Evolutionary conservation across 2,329 filamentous ascomycete genomes (phyloP).

Genomic region (Chrysosporium queenslandicum): DNA sequence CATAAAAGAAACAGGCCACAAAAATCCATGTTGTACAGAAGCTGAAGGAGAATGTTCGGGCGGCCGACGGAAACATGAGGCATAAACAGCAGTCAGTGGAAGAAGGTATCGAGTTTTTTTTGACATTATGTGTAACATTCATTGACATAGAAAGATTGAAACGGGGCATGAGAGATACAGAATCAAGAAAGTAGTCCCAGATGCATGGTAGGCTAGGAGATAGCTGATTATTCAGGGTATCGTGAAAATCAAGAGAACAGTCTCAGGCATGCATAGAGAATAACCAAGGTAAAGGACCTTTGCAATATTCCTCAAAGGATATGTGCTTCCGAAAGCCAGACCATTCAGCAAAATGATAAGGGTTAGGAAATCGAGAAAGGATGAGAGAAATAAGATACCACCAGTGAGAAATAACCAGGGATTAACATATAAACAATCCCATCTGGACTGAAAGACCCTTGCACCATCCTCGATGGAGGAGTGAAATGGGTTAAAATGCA

Average conservation of each 20-base stretch:
- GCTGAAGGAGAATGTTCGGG: neutral
- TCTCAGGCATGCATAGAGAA: conserved; percentile 1
- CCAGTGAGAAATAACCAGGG: neutral
- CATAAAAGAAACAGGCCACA: neutral
- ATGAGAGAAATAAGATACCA: too few relatives aligned
- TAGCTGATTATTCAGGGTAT: conserved; percentile 10
- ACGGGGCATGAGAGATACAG: neutral
- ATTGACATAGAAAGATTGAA: conserved; percentile 5
- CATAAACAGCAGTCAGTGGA: neutral
- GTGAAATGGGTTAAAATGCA: neutral
- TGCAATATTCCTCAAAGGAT: conserved; percentile 2
- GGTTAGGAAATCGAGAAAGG: conserved; percentile 1
- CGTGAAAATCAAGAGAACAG: conserved; percentile 1
- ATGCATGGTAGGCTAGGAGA: neutral
- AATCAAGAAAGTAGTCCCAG: neutral
- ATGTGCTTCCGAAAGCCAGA: neutral
- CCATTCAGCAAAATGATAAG: neutral
- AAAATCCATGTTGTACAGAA: conserved; percentile 8
- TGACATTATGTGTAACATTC: conserved; percentile 10
- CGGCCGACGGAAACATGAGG: neutral
- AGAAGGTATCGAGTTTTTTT: neutral
- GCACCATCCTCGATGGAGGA: neutral
- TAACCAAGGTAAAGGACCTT: neutral
- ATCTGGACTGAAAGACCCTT: neutral
- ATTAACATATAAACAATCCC: neutral